Conservation (phyloP, 2,329 filamentous ascomycete species). For the Alternaria gaisen region DNA sequence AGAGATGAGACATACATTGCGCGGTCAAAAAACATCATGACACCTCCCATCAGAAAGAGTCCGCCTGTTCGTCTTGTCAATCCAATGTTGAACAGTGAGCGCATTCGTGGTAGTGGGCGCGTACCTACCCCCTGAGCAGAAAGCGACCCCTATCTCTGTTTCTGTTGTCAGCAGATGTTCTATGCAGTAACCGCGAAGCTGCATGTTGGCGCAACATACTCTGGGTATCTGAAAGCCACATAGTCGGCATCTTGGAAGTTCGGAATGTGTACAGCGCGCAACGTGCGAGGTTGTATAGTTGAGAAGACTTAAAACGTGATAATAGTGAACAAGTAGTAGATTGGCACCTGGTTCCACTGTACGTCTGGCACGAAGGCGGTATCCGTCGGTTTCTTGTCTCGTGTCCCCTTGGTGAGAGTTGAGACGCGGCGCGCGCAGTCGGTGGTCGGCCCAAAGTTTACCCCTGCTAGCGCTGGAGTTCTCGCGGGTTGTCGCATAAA, state of each 20-base stretch:
- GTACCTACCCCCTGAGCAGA: conserved; percentile 93
- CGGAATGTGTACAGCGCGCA: conserved; percentile 1
- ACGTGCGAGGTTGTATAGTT: conserved; percentile 11
- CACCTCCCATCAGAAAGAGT: conserved; percentile 92
- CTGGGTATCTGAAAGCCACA: conserved; percentile 96
- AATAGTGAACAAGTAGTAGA: background rate
- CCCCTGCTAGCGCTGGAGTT: conserved; percentile 35
- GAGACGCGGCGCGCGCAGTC: conserved; percentile 26
- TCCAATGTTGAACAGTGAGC: conserved; percentile 21
- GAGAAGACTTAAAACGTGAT: background rate
- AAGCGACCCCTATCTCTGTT: conserved; percentile 92
- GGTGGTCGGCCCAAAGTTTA: conserved; percentile 16
- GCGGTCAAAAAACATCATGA: conserved; percentile 97
- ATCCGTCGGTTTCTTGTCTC: conserved; percentile 34
- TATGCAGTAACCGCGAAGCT: background rate
- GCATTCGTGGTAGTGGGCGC: conserved; percentile 23
- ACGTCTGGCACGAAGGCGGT: conserved; percentile 20
- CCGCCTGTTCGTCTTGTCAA: conserved; percentile 67
- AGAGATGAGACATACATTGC: conserved; percentile 73
- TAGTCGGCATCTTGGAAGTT: conserved; percentile 71
- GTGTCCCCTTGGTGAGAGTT: conserved; percentile 39
- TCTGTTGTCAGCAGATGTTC: conserved; percentile 14
- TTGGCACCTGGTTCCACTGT: conserved; percentile 7
- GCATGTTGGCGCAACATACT: conserved; percentile 67
- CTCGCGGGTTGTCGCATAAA: conserved; percentile 31